Base-by-base conservation (phyloP, 148 eudicot genomes). In the Amaranthus hypochondriacus region DNA sequence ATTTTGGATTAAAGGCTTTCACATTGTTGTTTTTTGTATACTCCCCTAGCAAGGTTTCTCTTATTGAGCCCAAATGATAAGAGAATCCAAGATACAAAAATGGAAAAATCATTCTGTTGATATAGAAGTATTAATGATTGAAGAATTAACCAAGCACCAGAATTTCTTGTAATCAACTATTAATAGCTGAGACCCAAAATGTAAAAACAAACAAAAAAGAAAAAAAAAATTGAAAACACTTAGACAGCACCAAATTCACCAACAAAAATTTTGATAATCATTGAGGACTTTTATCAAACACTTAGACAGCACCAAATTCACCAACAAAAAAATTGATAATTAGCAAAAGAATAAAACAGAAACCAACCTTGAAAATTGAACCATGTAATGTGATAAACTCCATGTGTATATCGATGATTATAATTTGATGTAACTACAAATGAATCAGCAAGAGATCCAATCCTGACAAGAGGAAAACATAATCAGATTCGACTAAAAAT, bases 281-380 rank as follows among this genome's bases (percentile, higher is more conserved):
- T 4, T 66, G 72, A 62, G 84, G 80, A 79, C 72, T 87, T 88
- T 81, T 4, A 14, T 76, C 96, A 78, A 90, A 88, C 90, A 88
- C 49, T 3, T 85, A 46, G 75, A 48, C 12, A 77, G 76, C 84
- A 80, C 60, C 58, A 49, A 57, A 10, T 3, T 9, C 8, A 15
- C 44, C 3, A 7, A 66, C 7, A 4, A 7, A 42, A 56, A 15
- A 69, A 6, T 13, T 9, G 42, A 55, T 2, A 50, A 5, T 71
- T 3, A 59, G 44, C 6, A n/a, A 3, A 65, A 9, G 3, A 8
- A 58, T 46, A 3, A 62, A 49, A 8, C 47, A 69, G 10, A 43
- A 3, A 56, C 64, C 43, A 73, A 83, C 86, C 86, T 83, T 80
- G 86, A 48, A 77, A 68, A 66, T 2, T 48, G 1, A 67, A 50